phyloP scores from a whole-genome alignment of 2,329 filamentous ascomycete species.

The Calonectria hawksworthii region DNA sequence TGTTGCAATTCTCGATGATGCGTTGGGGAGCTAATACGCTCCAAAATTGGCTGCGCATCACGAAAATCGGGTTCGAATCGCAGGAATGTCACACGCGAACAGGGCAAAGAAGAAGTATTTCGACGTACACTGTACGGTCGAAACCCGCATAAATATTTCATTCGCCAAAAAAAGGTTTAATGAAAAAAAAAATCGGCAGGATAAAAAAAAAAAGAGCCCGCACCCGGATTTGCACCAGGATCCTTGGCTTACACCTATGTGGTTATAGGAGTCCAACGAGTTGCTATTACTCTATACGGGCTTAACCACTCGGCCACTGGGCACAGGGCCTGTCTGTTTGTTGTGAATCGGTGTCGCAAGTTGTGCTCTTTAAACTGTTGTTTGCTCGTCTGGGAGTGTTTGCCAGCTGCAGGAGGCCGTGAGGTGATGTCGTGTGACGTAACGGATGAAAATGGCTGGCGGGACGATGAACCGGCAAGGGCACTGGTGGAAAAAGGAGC shows the following conservation, averaged over 20 bases:
- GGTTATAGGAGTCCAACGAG: slow-evolving; percentile 53
- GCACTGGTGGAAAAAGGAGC: neutral
- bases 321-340: slow-evolving; percentile 16
- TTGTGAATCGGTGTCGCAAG: slow-evolving; percentile 19
- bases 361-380: slow-evolving; percentile 31
- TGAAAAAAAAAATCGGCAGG: neutral
- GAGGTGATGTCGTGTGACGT: slow-evolving; percentile 17
- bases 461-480: neutral
- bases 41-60: neutral
- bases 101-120: neutral
- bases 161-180: neutral
- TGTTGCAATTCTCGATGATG: neutral
- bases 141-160: neutral
- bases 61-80: neutral
- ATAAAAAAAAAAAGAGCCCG: slow-evolving; percentile 42
- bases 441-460: neutral
- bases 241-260: slow-evolving; percentile 51
- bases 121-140: neutral
- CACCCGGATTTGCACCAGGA: slow-evolving; percentile 55
- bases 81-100: neutral
- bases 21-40: no score
- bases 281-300: slow-evolving; percentile 55
- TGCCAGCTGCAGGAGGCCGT: slow-evolving; percentile 32
- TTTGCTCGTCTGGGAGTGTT: slow-evolving; percentile 6
- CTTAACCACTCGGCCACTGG: slow-evolving; percentile 43